Base-by-base conservation (phyloP, 1,139 yeast genomes). In the Lodderomyces oxycetoniae region DNA sequence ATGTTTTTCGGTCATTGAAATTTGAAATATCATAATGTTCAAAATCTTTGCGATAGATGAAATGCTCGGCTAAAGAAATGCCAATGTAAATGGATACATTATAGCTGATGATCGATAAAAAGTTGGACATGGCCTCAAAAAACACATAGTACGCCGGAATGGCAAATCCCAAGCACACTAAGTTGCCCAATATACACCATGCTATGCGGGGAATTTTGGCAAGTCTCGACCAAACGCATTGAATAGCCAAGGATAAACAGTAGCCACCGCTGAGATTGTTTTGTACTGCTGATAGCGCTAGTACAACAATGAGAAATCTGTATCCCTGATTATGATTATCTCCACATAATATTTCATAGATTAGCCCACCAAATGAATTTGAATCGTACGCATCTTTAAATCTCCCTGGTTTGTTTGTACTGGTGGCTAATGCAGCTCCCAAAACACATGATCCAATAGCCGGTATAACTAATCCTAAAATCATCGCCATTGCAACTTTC, bases 81-180 rank as follows among this genome's bases (percentile, higher is more conserved):
- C 59, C 59, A 25, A 54, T 37, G 42, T 57, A 59, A 28, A 59
- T 57, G 4, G 62, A 52, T 5, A 55, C 57, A 30, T 55, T 52
- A 40, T 59, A 59, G 10, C 59, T 48, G 26, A 59, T 50, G 32
- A 59, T 56, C 14, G 57, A 52, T 43, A 58, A 45, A 40, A 59
- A 59, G 39, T 57, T 55, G 7, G 53, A 44, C 59, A 59, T 57
- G 14, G 60, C 47, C 8, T 42, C 49, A 17, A 44, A 52, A 38
- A 59, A 59, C 12, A 48, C 50, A 39, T 59, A 58, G 40, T 57
- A 58, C 3, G 62, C 63, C 5, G 63, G 63, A 28, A 59, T 59
- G 12, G 59, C 46, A 28, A 59, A 48, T 3, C 50, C 63, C 30
- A 59, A 46, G 1, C 62, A 50, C 4, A 55, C 47, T 32, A 51